A percentile compares a stretch with the other conserved stretches of the same genome.
Conservation (phyloP, 441 rosid species). For the Raphanus hybrid region DNA sequence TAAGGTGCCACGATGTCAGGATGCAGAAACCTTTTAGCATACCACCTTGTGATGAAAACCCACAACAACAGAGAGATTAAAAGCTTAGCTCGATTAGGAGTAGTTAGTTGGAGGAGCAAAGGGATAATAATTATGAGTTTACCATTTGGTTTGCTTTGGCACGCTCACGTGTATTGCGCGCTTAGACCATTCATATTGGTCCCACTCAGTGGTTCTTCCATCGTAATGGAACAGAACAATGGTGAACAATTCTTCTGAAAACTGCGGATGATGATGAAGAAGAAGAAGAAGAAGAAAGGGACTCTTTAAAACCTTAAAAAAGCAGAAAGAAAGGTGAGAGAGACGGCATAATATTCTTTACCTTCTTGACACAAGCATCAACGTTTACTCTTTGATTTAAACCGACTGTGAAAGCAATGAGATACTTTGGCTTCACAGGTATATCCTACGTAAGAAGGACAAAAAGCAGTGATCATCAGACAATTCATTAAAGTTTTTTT, state of each 20-base stretch:
- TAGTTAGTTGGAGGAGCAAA: background rate
- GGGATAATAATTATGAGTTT: background rate
- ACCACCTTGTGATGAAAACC: constrained; percentile 71
- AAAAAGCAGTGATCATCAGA: constrained; percentile 24
- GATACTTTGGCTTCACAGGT: constrained; percentile 74
- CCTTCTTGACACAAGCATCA: constrained; percentile 91
- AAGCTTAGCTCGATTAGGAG: constrained; percentile 1
- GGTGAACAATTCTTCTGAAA: constrained; percentile 73
- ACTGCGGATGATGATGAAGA: constrained; percentile 53
- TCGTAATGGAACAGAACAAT: constrained; percentile 94
- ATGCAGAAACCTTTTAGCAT: constrained; percentile 98
- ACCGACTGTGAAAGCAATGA: constrained; percentile 93
- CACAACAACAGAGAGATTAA: constrained; percentile 21
- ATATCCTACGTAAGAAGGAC: constrained; percentile 71
- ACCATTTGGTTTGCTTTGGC: constrained; percentile 92
- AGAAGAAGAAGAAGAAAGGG: constrained; percentile 11
- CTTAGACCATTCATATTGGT: constrained; percentile 95
- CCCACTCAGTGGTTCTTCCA: constrained; percentile 90
- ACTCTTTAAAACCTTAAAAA: constrained; percentile 15
- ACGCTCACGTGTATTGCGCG: constrained; percentile 88
- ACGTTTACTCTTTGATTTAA: constrained; percentile 75
- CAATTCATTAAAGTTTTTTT: too few species aligned
- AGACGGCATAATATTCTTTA: constrained; percentile 20
- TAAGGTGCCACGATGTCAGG: constrained; percentile 94
- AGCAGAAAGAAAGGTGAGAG: constrained; percentile 14